Evolutionary conservation across 2,329 filamentous ascomycete species (phyloP).

Genomic region (Colletotrichum sp.): DNA sequence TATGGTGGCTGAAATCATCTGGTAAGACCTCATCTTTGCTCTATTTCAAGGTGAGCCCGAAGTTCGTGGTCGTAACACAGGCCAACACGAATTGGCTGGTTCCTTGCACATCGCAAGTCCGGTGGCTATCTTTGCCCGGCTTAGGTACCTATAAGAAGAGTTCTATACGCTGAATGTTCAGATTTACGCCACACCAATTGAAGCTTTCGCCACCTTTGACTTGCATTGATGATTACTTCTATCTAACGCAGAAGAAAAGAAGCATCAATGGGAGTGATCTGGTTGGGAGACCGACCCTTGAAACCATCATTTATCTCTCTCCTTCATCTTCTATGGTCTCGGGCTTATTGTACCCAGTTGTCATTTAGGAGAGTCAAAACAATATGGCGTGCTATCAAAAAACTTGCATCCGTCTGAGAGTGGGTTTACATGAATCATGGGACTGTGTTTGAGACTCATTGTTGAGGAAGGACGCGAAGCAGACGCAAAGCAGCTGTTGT

Average conservation of each 20-base stretch:
- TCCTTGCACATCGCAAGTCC: background rate
- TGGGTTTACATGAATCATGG: rapidly evolving
- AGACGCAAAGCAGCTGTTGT: background rate
- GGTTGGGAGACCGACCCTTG: rapidly evolving
- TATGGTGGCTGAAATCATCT: background rate
- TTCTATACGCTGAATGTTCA: rapidly evolving
- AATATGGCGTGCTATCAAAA: too few species aligned
- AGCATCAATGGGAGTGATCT: rapidly evolving
- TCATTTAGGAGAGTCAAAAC: background rate
- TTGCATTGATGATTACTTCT: background rate
- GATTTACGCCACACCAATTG: background rate
- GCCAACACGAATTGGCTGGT: rapidly evolving
- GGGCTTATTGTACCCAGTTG: rapidly evolving
- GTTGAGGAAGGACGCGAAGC: background rate
- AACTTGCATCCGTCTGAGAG: too few species aligned
- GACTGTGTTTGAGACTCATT: background rate
- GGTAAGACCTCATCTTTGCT: background rate
- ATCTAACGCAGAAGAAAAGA: background rate
- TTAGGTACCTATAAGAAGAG: background rate
- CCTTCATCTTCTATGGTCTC: background rate
- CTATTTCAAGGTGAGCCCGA: rapidly evolving
- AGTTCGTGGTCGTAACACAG: background rate
- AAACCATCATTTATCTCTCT: background rate
- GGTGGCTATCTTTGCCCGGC: rapidly evolving
- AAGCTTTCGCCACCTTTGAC: background rate